Conservation (phyloP, 257 asterid species). For the Nicotiana obtusifolia region DNA sequence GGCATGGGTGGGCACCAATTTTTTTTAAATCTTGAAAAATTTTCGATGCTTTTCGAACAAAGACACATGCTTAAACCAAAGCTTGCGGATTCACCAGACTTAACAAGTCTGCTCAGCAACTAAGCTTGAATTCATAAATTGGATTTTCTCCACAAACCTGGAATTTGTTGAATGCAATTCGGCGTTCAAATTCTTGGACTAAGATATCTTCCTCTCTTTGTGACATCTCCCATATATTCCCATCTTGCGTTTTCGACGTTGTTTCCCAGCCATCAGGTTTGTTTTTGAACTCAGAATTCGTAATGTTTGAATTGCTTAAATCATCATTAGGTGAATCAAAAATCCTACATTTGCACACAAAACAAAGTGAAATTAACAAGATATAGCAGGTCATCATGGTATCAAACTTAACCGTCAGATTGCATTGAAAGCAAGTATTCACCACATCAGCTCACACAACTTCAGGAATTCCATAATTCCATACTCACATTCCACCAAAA, state of each 20-base stretch:
- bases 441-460: not conserved
- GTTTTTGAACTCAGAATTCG: conserved; percentile 56
- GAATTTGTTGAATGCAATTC: conserved; percentile 86
- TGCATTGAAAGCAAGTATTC: not conserved
- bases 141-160: conserved; percentile 43
- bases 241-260: conserved; percentile 56
- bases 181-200: conserved; percentile 93
- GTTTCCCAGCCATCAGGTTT: conserved; percentile 97
- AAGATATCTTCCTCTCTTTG: conserved; percentile 92
- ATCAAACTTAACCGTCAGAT: not conserved
- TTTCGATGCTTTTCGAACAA: not conserved
- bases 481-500: not conserved
- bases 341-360: conserved; percentile 46
- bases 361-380: not conserved
- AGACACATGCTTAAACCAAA: not conserved
- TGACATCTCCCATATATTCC: conserved; percentile 88
- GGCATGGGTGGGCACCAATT: not conserved
- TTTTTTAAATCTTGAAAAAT: no score
- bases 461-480: not conserved
- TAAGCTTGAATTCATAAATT: not conserved
- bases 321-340: conserved; percentile 65
- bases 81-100: not conserved
- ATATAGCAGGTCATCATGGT: not conserved
- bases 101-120: not conserved
- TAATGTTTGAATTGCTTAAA: conserved; percentile 31